Conservation (phyloP, 331 rosid species). For the Cucumis variabilis region DNA sequence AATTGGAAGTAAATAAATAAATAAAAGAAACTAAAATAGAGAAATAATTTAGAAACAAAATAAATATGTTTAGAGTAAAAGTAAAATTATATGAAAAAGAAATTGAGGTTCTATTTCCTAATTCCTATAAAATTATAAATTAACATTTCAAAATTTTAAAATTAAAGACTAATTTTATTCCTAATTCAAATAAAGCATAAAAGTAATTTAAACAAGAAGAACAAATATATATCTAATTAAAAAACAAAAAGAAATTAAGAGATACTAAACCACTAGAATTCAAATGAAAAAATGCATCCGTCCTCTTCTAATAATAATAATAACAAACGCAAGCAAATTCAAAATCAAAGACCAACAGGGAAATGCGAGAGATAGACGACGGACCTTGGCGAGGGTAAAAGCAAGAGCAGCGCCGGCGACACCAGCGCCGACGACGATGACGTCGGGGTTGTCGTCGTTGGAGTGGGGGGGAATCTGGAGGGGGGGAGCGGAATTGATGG, state of each 20-base stretch:
- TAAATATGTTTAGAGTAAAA: neutral
- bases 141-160: too few relatives aligned
- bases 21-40: neutral
- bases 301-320: too few relatives aligned
- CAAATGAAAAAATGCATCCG: too few relatives aligned
- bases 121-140: too few relatives aligned
- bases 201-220: too few relatives aligned
- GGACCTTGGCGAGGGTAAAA: slow-evolving; percentile 33
- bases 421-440: slow-evolving; percentile 33
- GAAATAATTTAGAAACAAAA: neutral
- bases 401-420: slow-evolving; percentile 38
- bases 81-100: too few relatives aligned
- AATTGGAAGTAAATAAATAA: neutral
- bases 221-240: too few relatives aligned
- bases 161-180: too few relatives aligned
- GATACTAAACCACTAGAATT: too few relatives aligned
- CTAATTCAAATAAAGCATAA: too few relatives aligned
- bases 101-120: too few relatives aligned
- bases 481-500: neutral
- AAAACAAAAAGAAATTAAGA: too few relatives aligned
- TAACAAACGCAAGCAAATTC: neutral
- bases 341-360: neutral
- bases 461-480: neutral
- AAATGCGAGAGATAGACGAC: neutral
- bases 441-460: neutral